phyloP scores from a whole-genome alignment of 768 basidiomycete species.

The Galerina marginata region DNA sequence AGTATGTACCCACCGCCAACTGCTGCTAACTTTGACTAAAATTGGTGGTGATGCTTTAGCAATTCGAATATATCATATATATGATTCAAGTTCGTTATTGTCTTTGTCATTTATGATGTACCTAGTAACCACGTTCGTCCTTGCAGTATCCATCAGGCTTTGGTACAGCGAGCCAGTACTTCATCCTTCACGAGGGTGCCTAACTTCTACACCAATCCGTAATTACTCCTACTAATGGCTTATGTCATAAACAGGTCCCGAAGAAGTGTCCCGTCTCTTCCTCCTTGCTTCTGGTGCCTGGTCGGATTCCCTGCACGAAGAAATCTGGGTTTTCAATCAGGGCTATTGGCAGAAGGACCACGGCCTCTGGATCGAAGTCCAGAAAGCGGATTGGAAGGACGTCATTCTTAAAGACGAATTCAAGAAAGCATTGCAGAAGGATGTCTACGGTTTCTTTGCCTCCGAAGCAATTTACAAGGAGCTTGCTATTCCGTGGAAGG shows the following conservation, averaged over 20 bases:
- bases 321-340: constrained; percentile 80
- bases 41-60: constrained; percentile 35
- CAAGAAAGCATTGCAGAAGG: constrained; percentile 72
- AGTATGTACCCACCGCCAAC: constrained; percentile 38
- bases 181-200: constrained; percentile 67
- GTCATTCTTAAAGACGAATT: constrained; percentile 73
- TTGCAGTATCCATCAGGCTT: constrained; percentile 39
- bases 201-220: neutral
- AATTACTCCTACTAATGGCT: neutral
- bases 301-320: constrained; percentile 59
- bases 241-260: constrained; percentile 36
- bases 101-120: neutral
- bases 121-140: neutral
- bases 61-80: constrained; percentile 62
- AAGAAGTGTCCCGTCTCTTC: constrained; percentile 55
- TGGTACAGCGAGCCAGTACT: constrained; percentile 38
- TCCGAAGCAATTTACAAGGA: constrained; percentile 76
- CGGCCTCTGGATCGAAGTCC: constrained; percentile 63
- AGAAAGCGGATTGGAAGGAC: constrained; percentile 75
- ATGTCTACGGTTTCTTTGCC: constrained; percentile 81
- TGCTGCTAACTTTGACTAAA: neutral
- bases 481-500: constrained; percentile 85
- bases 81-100: constrained; percentile 47
- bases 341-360: constrained; percentile 71
- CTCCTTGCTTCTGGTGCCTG: constrained; percentile 59